A percentile compares a stretch with the other conserved stretches of the same genome.
These are phyloP conservation scores for Syncephalastrum monosporum DNA, from an alignment of 371 early-diverging fungal genomes.

Conservation along the genomic window DNA sequence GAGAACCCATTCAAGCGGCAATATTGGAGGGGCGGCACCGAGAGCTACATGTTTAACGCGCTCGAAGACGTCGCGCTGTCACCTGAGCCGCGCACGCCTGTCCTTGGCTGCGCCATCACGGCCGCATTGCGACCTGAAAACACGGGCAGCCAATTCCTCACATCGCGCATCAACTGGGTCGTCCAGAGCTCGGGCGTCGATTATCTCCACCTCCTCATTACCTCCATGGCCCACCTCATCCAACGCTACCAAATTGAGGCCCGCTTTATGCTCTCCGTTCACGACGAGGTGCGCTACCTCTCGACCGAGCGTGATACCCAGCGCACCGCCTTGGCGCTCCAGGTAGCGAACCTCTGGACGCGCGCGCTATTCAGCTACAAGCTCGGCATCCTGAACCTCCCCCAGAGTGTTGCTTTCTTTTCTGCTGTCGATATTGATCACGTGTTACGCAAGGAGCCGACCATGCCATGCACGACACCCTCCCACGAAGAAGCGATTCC, in stretches of 20 bases:
- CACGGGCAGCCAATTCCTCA: slow-evolving; percentile 72
- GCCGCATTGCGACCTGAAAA: slow-evolving; percentile 74
- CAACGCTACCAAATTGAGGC: slow-evolving; percentile 75
- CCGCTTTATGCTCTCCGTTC: slow-evolving; percentile 91
- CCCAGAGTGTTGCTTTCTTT: slow-evolving; percentile 94
- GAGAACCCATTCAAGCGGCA: slow-evolving; percentile 27
- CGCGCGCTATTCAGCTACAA: slow-evolving; percentile 85
- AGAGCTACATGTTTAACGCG: slow-evolving; percentile 93
- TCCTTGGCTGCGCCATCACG: slow-evolving; percentile 85
- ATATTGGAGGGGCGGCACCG: slow-evolving; percentile 93
- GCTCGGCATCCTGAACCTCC: slow-evolving; percentile 85
- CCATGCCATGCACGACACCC: slow-evolving; percentile 76
- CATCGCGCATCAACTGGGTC: slow-evolving; percentile 95
- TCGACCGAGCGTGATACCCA: slow-evolving; percentile 74
- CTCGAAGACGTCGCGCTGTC: slow-evolving; percentile 83
- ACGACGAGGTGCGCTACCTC: slow-evolving; percentile 95
- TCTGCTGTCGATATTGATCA: slow-evolving; percentile 94
- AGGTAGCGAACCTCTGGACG: slow-evolving; percentile 93
- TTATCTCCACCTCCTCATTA: slow-evolving; percentile 93
- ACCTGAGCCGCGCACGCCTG: slow-evolving; percentile 84
- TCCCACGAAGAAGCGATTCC: slow-evolving; percentile 63
- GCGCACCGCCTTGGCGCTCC: slow-evolving; percentile 84
- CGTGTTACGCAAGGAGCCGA: slow-evolving; percentile 91
- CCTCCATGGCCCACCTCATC: slow-evolving; percentile 86
- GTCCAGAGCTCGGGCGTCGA: slow-evolving; percentile 99